phyloP scores from a whole-genome alignment of 306 rosid genomes.

The Mimosa bimucronata region DNA sequence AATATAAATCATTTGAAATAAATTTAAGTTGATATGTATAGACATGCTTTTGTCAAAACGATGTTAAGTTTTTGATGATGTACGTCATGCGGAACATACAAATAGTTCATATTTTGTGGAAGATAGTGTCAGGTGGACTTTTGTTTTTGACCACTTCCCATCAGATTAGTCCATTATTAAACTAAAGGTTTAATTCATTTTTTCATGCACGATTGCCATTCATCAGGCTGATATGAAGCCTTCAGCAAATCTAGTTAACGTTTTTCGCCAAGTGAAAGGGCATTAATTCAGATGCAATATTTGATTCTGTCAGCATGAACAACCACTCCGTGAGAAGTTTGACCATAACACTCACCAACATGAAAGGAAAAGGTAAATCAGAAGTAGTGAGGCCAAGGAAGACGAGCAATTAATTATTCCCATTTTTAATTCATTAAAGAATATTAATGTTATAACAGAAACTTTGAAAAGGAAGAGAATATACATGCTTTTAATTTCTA shows the following conservation, averaged over 20 bases:
- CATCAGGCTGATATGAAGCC: not conserved
- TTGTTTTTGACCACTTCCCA: no score
- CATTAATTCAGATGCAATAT: not conserved
- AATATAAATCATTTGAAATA: not conserved
- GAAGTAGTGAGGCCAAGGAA: slow-evolving; percentile 32
- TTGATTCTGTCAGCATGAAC: not conserved
- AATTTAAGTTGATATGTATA: no score
- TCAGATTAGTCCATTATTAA: no score
- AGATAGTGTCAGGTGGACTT: not conserved
- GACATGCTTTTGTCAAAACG: no score
- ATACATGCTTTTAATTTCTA: slow-evolving; percentile 58
- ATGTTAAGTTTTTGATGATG: not conserved
- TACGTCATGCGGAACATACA: no score
- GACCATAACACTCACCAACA: not conserved
- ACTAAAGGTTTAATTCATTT: not conserved
- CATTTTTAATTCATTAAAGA: slow-evolving; percentile 38
- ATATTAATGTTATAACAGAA: slow-evolving; percentile 16
- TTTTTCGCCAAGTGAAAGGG: not conserved
- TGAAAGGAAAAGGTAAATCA: slow-evolving; percentile 6
- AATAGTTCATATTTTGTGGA: no score
- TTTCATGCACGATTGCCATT: not conserved
- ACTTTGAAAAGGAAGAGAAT: slow-evolving; percentile 53
- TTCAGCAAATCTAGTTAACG: not conserved
- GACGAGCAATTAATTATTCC: slow-evolving; percentile 34
- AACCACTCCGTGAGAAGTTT: not conserved